Evolutionary conservation across 2,329 filamentous ascomycete genomes (phyloP).

Genomic region (Talaromyces sp.): DNA sequence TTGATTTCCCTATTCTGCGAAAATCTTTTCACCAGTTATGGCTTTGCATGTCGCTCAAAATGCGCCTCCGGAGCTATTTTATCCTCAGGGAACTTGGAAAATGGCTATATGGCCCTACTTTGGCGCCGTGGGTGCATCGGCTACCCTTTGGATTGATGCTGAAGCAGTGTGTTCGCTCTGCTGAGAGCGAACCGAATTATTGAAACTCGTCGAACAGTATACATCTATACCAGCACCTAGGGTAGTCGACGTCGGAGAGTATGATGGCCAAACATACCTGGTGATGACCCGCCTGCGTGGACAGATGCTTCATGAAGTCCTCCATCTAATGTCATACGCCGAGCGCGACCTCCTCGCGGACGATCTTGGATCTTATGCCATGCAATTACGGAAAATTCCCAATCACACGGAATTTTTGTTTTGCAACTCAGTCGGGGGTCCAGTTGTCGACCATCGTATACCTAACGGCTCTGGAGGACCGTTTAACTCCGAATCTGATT

Average conservation of each 20-base stretch:
- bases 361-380: constrained; percentile 1
- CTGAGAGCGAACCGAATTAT: not conserved
- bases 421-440: constrained; percentile 1
- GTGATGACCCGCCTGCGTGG: not conserved
- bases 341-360: constrained; percentile 5
- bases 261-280: not conserved
- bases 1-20: not conserved
- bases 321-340: constrained; percentile 5
- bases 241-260: not conserved
- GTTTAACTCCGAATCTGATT: constrained; percentile 9
- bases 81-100: not conserved
- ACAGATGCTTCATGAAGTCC: constrained; percentile 1
- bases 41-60: not conserved
- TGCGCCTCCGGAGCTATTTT: not conserved
- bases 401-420: not conserved
- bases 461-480: constrained; percentile 1
- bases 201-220: not conserved
- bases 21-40: not conserved
- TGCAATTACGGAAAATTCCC: constrained; percentile 5
- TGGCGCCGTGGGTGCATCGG: not conserved
- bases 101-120: not conserved
- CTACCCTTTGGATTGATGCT: not conserved
- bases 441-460: constrained; percentile 5
- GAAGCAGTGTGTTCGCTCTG: not conserved
- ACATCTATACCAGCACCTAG: not conserved